These are phyloP conservation scores for Gossypium anomalum DNA, from an alignment of 345 rosid species.

Conservation along the genomic window DNA sequence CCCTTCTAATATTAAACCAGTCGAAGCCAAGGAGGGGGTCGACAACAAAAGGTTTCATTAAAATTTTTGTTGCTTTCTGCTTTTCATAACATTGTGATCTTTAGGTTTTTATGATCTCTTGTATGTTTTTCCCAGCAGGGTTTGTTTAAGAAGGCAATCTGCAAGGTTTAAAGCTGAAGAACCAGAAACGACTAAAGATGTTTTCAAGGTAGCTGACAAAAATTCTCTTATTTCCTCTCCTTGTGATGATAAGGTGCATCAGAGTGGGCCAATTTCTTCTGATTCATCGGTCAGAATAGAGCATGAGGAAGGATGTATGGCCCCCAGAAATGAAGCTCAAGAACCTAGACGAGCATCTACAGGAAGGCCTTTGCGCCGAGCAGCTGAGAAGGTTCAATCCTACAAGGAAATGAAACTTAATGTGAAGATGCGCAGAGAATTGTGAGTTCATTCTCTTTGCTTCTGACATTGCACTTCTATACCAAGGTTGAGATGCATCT, in stretches of 20 bases:
- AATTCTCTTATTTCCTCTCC: slow-evolving; percentile 28
- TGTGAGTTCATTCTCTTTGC: slow-evolving; percentile 22
- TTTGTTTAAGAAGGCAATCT: slow-evolving; percentile 26
- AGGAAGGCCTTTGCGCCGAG: slow-evolving; percentile 56
- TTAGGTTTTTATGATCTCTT: neutral
- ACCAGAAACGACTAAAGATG: slow-evolving; percentile 14
- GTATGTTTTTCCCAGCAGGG: slow-evolving; percentile 9
- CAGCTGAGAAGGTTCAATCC: slow-evolving; percentile 55
- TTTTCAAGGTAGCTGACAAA: slow-evolving; percentile 16
- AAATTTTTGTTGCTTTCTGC: neutral
- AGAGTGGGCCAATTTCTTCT: slow-evolving; percentile 3
- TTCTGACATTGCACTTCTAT: neutral
- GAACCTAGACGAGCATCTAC: slow-evolving; percentile 29
- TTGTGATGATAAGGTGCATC: neutral
- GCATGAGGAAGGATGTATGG: slow-evolving; percentile 23
- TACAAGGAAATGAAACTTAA: slow-evolving; percentile 71
- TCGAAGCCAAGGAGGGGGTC: neutral
- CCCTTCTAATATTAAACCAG: slow-evolving; percentile 10
- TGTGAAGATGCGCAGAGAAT: slow-evolving; percentile 57
- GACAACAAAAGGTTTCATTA: slow-evolving; percentile 6
- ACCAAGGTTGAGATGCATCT: neutral
- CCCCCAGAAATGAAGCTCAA: slow-evolving; percentile 26
- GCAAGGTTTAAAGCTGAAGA: slow-evolving; percentile 13
- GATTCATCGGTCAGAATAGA: slow-evolving; percentile 7
- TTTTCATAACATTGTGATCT: neutral